Base-by-base conservation (phyloP, 441 rosid species). In the Bocquillonia castaneifolia region DNA sequence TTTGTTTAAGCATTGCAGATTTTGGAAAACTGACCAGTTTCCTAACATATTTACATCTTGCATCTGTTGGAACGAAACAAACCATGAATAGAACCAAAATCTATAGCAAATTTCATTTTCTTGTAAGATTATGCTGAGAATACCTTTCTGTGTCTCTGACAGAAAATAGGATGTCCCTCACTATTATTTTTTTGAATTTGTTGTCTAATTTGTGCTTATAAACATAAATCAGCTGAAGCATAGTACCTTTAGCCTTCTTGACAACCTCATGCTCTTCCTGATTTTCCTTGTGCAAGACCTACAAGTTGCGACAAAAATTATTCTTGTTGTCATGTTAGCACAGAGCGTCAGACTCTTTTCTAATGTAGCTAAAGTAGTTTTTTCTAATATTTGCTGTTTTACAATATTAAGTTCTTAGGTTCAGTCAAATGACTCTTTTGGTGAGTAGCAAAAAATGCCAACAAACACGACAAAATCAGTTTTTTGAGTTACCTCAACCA, bases 401-500 rank as follows among this genome's bases (percentile, higher is more conserved):
- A 15, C 68, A 68, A 31, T 26, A 44, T 29, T 26, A 34, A 51
- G 60, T 60, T 42, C 51, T 44, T 18, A 60, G 68, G 47, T 50
- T 23, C 54, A 22, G 32, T 66, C 50, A 29, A 31, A 63, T 57
- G 40, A 17, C 50, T 14, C 56, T 13, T 60, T 67, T 28, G 50
- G 58, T 4, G 7, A 14, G 62, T 44, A 28, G 60, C 17, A 26
- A 44, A 34, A 23, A 45, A 25, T 58, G 20, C 56, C 15, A 18
- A 18, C n/a, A 73, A 66, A 53, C 47, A 42, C 52, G 25, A 44
- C 5, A 65, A 20, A 59, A 10, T 26, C 1, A 25, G 23, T 13
- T 40, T 28, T 52, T 13, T 18, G n/a, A 25, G 59, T 57, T 77
- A 93, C 98, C 96, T 93, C 77, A 76, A 86, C 93, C 75, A 91